These are phyloP conservation scores for Paradendryphiella salina DNA, from an alignment of 2,329 filamentous ascomycete species.

Conservation along the genomic window DNA sequence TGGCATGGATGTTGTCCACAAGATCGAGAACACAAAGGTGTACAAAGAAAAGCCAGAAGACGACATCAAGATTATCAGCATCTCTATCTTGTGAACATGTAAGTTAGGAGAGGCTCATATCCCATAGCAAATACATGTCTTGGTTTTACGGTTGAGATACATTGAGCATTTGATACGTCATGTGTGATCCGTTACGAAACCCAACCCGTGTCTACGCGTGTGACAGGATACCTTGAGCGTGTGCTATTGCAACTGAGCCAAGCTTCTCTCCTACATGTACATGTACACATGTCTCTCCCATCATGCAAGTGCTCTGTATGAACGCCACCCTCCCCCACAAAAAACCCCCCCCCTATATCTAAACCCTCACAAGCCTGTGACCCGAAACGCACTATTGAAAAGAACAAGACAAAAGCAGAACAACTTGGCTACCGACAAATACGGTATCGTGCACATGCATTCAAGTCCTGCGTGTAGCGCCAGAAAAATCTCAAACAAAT, in stretches of 20 bases:
- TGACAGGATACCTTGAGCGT: not conserved
- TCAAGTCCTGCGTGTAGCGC: too few relatives aligned
- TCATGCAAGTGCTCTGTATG: not conserved
- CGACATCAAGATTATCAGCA: conserved; percentile 96
- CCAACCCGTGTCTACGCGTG: not conserved
- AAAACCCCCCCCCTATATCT: not conserved
- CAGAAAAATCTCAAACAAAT: not conserved
- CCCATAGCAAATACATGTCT: not conserved
- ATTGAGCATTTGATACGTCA: not conserved
- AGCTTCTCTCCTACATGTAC: not conserved
- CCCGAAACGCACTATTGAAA: not conserved
- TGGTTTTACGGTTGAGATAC: too few relatives aligned
- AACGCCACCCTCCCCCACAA: not conserved
- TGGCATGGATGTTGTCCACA: conserved; percentile 91
- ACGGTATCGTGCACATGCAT: not conserved
- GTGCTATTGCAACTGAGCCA: not conserved
- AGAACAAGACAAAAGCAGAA: not conserved
- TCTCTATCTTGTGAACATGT: conserved; percentile 51
- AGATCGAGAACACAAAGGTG: conserved; percentile 88
- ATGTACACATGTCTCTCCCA: not conserved
- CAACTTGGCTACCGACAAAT: not conserved
- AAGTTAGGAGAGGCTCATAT: not conserved
- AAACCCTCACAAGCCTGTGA: not conserved
- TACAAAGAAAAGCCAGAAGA: conserved; percentile 93
- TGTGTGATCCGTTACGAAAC: not conserved